Base-by-base conservation (phyloP, 306 rosid genomes). In the Cicer bijugum region DNA sequence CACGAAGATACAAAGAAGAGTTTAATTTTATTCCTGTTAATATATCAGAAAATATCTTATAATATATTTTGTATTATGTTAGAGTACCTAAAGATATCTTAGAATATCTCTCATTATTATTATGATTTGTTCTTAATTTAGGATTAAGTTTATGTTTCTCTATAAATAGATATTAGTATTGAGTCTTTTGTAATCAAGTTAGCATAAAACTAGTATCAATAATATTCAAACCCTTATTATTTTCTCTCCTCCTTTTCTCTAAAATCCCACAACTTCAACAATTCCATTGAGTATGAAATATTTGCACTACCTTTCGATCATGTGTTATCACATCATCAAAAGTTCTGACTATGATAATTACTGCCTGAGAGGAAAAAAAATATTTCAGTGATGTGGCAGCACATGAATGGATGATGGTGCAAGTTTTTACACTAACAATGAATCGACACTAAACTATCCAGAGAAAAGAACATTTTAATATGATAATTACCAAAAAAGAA, bases 321-420 rank as follows among this genome's bases (percentile, higher is more conserved):
- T 2, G 43, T 33, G 71, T 72, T 56, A 50, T 12, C 2, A 23
- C 68, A 55, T 53, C 47, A 60, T 47, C 47, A 19, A 15, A 67
- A 46, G 40, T 9, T 46, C 45, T 17, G 19, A 76, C 52, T 23
- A 53, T 45, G 46, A 48, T 11, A 67, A 59, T 35, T 50, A 69
- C 60, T 14, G 38, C 20, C 9, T 8, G 9, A 67, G 58, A 23
- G 12, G 33, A 33, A 35, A 67, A 67, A 3, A 51, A 40, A 15
- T 0, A 11, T 69, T 48, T 4, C 39, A 45, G 56, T 68, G 51
- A 56, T 50, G 60, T 63, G 38, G 53, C 38, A 66, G 39, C 55
- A 55, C 44, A 58, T 67, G 56, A 80, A 58, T 80, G 65, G 72
- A 72, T 72, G 40, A 19, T 15, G 14, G 12, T 50, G 57, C 9